Evolutionary conservation across 192 early-diverging fungal genomes (phyloP), one percentile per base, ranked within the genome.

Genomic region (Glomus cerebriforme): DNA sequence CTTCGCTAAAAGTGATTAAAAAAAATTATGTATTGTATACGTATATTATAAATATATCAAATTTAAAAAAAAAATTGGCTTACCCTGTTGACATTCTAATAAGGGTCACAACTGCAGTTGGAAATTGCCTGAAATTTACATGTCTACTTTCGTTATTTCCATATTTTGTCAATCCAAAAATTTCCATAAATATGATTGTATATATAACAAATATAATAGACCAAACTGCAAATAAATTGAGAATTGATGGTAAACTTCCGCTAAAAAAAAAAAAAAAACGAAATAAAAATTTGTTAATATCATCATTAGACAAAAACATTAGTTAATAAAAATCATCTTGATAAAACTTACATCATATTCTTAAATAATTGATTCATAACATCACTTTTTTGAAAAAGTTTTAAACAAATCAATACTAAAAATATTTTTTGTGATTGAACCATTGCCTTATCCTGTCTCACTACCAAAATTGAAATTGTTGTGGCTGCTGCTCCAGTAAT

Each of bases 181-280:
- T 89, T 70, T 90, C 87, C 80, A 88, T 83, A 81, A 89, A 90
- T 86, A 90, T 89, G 59, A 90, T 88, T 8, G 85, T 81, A 64
- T 87, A 90, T 0, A 87, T 84, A 6, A 82, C 81, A 82, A 90
- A 82, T 13, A 88, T 85, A 32, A 90, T 84, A 62, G 87, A 85
- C 89, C 89, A 90, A 4, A 90, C 89, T 1, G 84, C 87, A 65
- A 88, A 87, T 63, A 90, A 75, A 80, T 88, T 88, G 31, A 84
- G 37, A 43, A 90, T 88, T 22, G 87, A 86, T 22, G 75, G 72
- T 8, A 85, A 79, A 71, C 84, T 85, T 10, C 77, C 84, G 47
- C 83, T 85, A 78, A 26, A 37, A 43, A 43, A 60, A 73, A 49
- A 77, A 22, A 27, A 70, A 72, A 49, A 66, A 37, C 71, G 47